phyloP scores from a whole-genome alignment of 75 land plant genomes.

The Pinus taeda region DNA sequence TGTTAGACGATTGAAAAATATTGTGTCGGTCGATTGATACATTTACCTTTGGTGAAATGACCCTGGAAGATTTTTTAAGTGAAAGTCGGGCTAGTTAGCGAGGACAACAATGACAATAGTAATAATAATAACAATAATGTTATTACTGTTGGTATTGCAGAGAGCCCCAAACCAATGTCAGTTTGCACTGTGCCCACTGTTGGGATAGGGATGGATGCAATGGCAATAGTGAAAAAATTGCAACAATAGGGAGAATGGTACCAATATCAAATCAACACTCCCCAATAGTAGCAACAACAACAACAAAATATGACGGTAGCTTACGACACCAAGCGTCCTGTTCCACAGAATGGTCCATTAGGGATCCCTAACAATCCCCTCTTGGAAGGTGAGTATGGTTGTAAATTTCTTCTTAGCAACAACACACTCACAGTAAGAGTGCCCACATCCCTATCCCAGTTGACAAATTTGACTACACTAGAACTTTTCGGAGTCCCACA shows the following conservation, averaged over 20 bases:
- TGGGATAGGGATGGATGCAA: conserved; percentile 11
- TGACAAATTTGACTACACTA: conserved; percentile 29
- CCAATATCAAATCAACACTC: neutral
- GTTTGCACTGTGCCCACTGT: neutral
- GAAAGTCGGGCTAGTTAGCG: conserved; percentile 56
- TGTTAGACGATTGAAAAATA: no score
- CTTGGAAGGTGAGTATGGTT: conserved; percentile 31
- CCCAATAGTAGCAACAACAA: conserved; percentile 7
- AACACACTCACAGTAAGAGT: conserved; percentile 35
- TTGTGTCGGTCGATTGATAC: no score
- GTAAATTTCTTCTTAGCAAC: conserved; percentile 42
- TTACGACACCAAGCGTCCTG: conserved; percentile 18
- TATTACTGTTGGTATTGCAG: neutral
- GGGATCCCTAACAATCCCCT: conserved; percentile 3
- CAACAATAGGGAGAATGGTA: conserved; percentile 4
- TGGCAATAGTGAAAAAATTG: conserved; percentile 1
- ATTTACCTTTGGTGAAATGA: conserved; percentile 59
- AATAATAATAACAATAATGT: conserved; percentile 11
- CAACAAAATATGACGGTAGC: conserved; percentile 27
- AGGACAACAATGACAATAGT: conserved; percentile 8
- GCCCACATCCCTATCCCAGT: conserved; percentile 26
- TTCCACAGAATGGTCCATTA: conserved; percentile 19
- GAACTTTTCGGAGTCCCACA: conserved; percentile 25
- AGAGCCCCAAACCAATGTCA: neutral
- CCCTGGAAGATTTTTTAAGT: conserved; percentile 69